phyloP scores from a whole-genome alignment of 371 early-diverging fungal species.

The Smittium mucronatum region DNA sequence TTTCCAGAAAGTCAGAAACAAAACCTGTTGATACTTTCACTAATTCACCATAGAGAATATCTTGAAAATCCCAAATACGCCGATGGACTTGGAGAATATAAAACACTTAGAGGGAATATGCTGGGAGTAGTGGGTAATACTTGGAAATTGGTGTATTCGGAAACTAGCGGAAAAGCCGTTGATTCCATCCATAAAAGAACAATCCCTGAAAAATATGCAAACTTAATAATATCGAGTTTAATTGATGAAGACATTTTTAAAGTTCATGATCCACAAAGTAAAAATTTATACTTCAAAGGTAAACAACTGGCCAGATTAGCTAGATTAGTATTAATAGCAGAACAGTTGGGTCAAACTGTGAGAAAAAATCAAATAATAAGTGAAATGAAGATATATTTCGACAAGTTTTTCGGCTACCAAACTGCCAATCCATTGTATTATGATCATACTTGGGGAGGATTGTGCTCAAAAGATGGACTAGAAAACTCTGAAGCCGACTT shows the following conservation, averaged over 20 bases:
- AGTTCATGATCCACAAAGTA: conserved; percentile 31
- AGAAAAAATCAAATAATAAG: conserved; percentile 30
- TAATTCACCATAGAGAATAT: conserved; percentile 19
- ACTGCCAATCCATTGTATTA: conserved; percentile 43
- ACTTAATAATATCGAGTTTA: not conserved
- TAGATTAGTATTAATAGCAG: conserved; percentile 47
- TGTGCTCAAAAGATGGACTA: conserved; percentile 38
- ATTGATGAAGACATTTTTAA: conserved; percentile 12
- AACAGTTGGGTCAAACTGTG: conserved; percentile 29
- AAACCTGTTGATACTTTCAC: conserved; percentile 15
- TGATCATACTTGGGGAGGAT: conserved; percentile 47
- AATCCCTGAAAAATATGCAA: not conserved
- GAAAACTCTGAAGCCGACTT: conserved; percentile 34
- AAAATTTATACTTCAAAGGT: conserved; percentile 48
- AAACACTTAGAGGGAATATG: conserved; percentile 48
- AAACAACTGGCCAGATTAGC: conserved; percentile 55
- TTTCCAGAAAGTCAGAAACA: not conserved
- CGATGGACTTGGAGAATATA: conserved; percentile 26
- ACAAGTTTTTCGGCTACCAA: conserved; percentile 38
- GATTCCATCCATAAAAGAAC: not conserved
- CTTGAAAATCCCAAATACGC: conserved; percentile 16
- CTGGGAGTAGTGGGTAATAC: conserved; percentile 37
- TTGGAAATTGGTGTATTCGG: conserved; percentile 27
- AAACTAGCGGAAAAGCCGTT: not conserved
- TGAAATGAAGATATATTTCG: conserved; percentile 28